Conservation (phyloP, 768 basidiomycete species). For the Phlebiopsis flavidoalba region DNA sequence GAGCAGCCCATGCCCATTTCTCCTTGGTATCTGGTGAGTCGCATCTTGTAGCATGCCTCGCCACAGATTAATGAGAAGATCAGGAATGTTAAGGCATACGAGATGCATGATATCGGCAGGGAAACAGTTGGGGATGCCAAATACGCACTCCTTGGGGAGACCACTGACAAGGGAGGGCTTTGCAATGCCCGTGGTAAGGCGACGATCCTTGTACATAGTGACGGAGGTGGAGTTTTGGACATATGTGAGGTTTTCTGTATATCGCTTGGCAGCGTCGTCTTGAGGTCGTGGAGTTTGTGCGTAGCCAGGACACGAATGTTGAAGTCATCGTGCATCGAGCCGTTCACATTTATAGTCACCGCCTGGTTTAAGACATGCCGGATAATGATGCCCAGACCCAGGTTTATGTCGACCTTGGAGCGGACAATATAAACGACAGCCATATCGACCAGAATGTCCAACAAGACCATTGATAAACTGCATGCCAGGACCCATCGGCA, state of each 20-base stretch:
- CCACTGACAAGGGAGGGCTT: conserved; percentile 33
- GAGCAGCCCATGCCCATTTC: conserved; percentile 28
- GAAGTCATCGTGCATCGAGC: conserved; percentile 28
- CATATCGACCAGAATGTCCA: conserved; percentile 28
- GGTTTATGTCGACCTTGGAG: conserved; percentile 25
- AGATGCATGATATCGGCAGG: conserved; percentile 36
- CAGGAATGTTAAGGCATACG: conserved; percentile 31
- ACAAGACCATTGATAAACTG: conserved; percentile 28
- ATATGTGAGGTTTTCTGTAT: not conserved
- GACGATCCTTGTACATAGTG: conserved; percentile 21
- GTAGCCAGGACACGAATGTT: conserved; percentile 11
- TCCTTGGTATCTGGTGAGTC: conserved; percentile 16
- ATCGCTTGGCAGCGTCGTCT: not conserved
- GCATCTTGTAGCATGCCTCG: conserved; percentile 23
- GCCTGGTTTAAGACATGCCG: conserved; percentile 25
- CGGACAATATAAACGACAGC: conserved; percentile 31
- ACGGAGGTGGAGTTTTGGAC: not conserved
- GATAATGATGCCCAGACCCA: conserved; percentile 27
- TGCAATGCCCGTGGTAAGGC: conserved; percentile 28
- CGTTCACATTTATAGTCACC: conserved; percentile 15
- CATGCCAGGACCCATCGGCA: too few species aligned
- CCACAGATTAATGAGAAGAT: conserved; percentile 29
- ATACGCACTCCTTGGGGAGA: conserved; percentile 12
- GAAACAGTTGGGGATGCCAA: conserved; percentile 29
- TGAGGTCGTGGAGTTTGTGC: too few species aligned